Percentiles rank a stretch among this genome's conserved stretches.
These are phyloP conservation scores for carrot (Daucus carota) DNA, from an alignment of 129 eudicot genomes.

Conservation along the genomic window DH1_v3.0 NC_030387.2:24122001-24122500, in stretches of 20 bases:
- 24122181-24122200: slow-evolving; percentile 66
- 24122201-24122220: slow-evolving; percentile 57
- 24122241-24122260: slow-evolving; percentile 57
- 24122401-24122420: slow-evolving; percentile 11
- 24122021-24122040: not conserved
- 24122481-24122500: slow-evolving; percentile 39
- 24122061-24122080: slow-evolving; percentile 21
- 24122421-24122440: slow-evolving; percentile 32
- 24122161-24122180: slow-evolving; percentile 70
- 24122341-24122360: slow-evolving; percentile 45
- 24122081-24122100: slow-evolving; percentile 15
- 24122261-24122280: slow-evolving; percentile 58
- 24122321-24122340: slow-evolving; percentile 23
- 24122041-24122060: not conserved
- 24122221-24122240: slow-evolving; percentile 47
- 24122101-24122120: slow-evolving; percentile 23
- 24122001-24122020: slow-evolving; percentile 3
- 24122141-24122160: slow-evolving; percentile 28
- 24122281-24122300: slow-evolving; percentile 43
- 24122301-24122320: slow-evolving; percentile 31
- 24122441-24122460: slow-evolving; percentile 39
- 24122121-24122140: slow-evolving; percentile 48
- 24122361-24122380: slow-evolving; percentile 55
- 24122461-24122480: slow-evolving; percentile 39
- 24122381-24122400: slow-evolving; percentile 28